phyloP scores from a whole-genome alignment of 75 land plant species.

The Adiantum capillusveneris region DNA sequence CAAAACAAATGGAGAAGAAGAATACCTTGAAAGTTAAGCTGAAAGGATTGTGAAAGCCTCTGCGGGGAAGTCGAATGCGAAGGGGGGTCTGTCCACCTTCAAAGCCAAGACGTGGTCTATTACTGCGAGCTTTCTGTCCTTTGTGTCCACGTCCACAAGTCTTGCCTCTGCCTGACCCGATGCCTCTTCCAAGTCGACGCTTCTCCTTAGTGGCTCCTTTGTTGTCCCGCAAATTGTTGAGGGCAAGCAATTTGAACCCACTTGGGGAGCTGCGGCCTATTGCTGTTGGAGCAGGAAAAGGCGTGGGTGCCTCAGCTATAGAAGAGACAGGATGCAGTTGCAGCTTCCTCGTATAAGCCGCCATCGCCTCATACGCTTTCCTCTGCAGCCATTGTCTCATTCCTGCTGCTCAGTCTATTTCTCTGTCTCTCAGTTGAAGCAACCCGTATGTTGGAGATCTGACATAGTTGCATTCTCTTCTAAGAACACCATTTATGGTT shows the following conservation, averaged over 20 bases:
- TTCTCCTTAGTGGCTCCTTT: slow-evolving; percentile 59
- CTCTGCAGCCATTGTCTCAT: not conserved
- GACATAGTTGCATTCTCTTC: too few species aligned
- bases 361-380: not conserved
- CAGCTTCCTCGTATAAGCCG: not conserved
- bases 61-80: slow-evolving; percentile 59
- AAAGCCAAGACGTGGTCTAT: slow-evolving; percentile 59
- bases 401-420: too few species aligned
- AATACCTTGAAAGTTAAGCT: slow-evolving; percentile 65
- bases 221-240: slow-evolving; percentile 68
- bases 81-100: slow-evolving; percentile 97
- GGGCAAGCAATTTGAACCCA: slow-evolving; percentile 35
- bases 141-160: slow-evolving; percentile 94
- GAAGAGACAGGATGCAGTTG: not conserved
- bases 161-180: slow-evolving; percentile 95
- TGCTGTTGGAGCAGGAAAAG: not conserved
- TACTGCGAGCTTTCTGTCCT: slow-evolving; percentile 79
- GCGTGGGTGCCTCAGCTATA: not conserved
- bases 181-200: slow-evolving; percentile 83
- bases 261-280: not conserved
- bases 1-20: too few species aligned
- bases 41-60: slow-evolving; percentile 79
- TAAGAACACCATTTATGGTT: too few species aligned
- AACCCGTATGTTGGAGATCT: too few species aligned
- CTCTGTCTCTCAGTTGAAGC: too few species aligned